A percentile compares a stretch with the other conserved stretches of the same genome.
Evolutionary conservation across 23 red algal genomes (phyloP).

Genomic region (Gracilaria gracilis): DNA sequence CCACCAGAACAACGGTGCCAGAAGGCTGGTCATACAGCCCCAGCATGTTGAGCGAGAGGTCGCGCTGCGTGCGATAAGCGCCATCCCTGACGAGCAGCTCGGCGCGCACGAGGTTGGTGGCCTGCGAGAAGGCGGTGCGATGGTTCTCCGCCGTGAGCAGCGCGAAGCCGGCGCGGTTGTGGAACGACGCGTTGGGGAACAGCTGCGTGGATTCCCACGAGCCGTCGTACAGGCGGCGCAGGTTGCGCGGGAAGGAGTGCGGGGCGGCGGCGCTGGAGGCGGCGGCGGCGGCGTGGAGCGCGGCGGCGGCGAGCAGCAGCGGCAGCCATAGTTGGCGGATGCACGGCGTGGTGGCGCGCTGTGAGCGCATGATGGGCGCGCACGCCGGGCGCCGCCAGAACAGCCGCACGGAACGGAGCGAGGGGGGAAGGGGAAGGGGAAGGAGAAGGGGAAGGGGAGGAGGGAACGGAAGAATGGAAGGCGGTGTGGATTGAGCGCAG

Average conservation of each 20-base stretch:
- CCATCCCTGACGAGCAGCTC: conserved; percentile 84
- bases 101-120: conserved; percentile 73
- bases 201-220: conserved; percentile 34
- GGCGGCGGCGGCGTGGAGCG: not conserved
- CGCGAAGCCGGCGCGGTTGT: conserved; percentile 59
- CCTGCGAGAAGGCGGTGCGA: conserved; percentile 8
- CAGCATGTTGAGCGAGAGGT: conserved; percentile 60
- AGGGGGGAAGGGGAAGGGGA: too few species aligned
- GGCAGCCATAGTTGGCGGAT: not conserved
- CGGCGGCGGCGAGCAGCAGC: not conserved
- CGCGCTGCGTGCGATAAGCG: conserved; percentile 73
- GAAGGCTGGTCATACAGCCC: conserved; percentile 74
- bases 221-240: conserved; percentile 73
- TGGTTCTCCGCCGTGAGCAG: conserved; percentile 66
- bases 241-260: conserved; percentile 58
- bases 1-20: conserved; percentile 68
- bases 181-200: conserved; percentile 46
- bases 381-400: too few species aligned
- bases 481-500: too few species aligned
- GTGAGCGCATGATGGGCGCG: too few species aligned
- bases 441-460: too few species aligned
- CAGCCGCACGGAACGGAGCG: too few species aligned
- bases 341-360: not conserved
- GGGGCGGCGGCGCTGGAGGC: not conserved
- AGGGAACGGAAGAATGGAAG: too few species aligned